Percentiles rank a stretch among this genome's conserved stretches.
These are phyloP conservation scores for Haberlea rhodopensis DNA, from an alignment of 257 asterid species.

Conservation along the genomic window DNA sequence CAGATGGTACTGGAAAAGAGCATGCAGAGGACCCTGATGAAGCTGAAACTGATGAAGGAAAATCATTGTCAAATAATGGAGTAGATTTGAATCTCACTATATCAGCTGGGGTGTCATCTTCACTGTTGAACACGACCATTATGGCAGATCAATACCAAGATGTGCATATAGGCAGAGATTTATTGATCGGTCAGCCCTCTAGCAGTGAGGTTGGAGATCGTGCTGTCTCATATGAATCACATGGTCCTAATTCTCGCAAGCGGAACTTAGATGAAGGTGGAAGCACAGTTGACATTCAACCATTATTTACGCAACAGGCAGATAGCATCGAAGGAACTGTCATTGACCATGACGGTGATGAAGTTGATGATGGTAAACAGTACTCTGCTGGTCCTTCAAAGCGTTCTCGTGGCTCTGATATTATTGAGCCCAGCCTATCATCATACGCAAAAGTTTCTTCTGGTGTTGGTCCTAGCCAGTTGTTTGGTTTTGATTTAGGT, in stretches of 20 bases:
- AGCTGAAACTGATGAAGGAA: conserved; percentile 84
- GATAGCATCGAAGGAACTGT: conserved; percentile 98
- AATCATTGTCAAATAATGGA: conserved; percentile 73
- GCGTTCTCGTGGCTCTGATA: conserved; percentile 65
- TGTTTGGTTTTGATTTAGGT: conserved; percentile 64
- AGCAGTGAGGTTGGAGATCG: conserved; percentile 96
- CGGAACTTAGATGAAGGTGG: conserved; percentile 95
- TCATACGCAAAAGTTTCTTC: conserved; percentile 55
- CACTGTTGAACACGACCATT: conserved; percentile 53
- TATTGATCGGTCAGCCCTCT: conserved; percentile 74
- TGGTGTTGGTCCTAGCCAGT: conserved; percentile 92
- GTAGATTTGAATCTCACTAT: conserved; percentile 80
- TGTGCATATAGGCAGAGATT: conserved; percentile 51
- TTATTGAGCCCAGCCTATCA: conserved; percentile 38
- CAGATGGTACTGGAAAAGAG: conserved; percentile 70
- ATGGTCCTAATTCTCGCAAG: conserved; percentile 93
- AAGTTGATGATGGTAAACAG: conserved; percentile 85
- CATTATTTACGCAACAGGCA: conserved; percentile 60
- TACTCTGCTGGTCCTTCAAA: conserved; percentile 84
- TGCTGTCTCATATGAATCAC: conserved; percentile 95
- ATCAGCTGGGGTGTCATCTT: conserved; percentile 78
- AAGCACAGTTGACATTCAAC: conserved; percentile 93
- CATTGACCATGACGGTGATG: conserved; percentile 96
- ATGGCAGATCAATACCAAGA: conserved; percentile 53
- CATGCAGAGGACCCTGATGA: conserved; percentile 81